These are phyloP conservation scores for Camelina laxa DNA, from an alignment of 345 rosid genomes.

Conservation along the genomic window DNA sequence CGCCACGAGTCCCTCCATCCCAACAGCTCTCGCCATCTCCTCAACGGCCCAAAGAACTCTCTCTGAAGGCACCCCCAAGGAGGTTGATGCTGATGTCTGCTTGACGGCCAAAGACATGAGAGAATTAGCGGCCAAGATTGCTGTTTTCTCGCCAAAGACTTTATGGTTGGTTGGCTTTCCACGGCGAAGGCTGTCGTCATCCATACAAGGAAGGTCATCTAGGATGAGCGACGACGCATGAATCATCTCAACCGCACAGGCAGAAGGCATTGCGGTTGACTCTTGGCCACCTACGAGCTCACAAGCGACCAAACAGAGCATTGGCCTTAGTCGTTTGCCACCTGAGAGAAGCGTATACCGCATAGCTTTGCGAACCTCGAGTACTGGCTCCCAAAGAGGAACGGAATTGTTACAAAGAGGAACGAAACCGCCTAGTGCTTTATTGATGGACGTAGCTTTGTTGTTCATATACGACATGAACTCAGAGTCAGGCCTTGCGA, in stretches of 20 bases:
- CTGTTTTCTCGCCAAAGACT: not conserved
- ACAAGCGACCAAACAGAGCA: not conserved
- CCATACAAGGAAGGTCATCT: conserved; percentile 5
- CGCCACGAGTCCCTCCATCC: not conserved
- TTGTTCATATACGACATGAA: not conserved
- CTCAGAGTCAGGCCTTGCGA: not conserved
- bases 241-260: conserved; percentile 11
- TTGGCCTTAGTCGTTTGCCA: not conserved
- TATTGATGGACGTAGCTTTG: not conserved
- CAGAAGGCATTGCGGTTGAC: not conserved
- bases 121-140: not conserved
- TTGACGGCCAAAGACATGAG: not conserved
- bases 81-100: not conserved
- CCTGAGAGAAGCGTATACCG: not conserved
- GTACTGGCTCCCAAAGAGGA: not conserved
- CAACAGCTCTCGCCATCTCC: not conserved
- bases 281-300: not conserved
- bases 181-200: not conserved
- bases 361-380: not conserved
- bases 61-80: not conserved
- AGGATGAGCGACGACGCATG: not conserved
- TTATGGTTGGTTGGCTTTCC: not conserved
- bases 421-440: not conserved
- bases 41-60: not conserved
- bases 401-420: not conserved